phyloP scores from a whole-genome alignment of 805 yeast genomes.

The Candida ascalaphidarum region DNA sequence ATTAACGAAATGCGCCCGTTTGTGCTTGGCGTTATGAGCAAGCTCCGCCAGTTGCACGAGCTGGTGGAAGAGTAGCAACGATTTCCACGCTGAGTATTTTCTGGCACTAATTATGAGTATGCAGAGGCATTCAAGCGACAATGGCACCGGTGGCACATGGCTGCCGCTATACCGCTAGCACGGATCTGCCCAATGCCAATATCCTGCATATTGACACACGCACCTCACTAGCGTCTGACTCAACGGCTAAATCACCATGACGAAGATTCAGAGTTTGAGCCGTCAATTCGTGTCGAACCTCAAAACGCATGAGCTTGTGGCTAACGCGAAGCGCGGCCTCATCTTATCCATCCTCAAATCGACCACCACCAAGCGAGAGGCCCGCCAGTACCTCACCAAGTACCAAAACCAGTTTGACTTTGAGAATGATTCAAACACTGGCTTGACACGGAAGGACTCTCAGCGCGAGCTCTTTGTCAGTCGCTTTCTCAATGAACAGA shows the following conservation, averaged over 20 bases:
- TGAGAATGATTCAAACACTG: slow-evolving; percentile 12
- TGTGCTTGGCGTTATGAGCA: slow-evolving; percentile 72
- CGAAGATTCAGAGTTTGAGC: slow-evolving; percentile 17
- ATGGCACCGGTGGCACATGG: too few relatives aligned
- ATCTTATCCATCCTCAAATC: slow-evolving; percentile 80
- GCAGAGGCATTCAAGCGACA: too few relatives aligned
- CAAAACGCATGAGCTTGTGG: slow-evolving; percentile 19
- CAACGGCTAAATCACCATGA: slow-evolving; percentile 9
- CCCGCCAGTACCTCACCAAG: slow-evolving; percentile 67
- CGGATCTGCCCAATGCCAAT: too few relatives aligned
- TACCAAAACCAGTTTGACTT: slow-evolving; percentile 44
- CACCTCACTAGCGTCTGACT: neutral
- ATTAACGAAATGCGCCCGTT: slow-evolving; percentile 85
- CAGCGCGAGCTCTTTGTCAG: slow-evolving; percentile 25
- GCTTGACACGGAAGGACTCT: slow-evolving; percentile 11
- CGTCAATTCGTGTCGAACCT: slow-evolving; percentile 29
- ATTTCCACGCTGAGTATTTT: too few relatives aligned
- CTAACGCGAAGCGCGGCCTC: slow-evolving; percentile 53
- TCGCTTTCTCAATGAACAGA: slow-evolving; percentile 20
- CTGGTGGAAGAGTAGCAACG: too few relatives aligned
- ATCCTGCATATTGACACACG: neutral
- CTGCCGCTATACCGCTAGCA: too few relatives aligned
- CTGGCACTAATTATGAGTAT: too few relatives aligned
- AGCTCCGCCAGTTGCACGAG: slow-evolving; percentile 50
- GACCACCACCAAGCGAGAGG: slow-evolving; percentile 92